Conservation (phyloP, 176 grass and related monocot species). For the Poa pratensis region DNA sequence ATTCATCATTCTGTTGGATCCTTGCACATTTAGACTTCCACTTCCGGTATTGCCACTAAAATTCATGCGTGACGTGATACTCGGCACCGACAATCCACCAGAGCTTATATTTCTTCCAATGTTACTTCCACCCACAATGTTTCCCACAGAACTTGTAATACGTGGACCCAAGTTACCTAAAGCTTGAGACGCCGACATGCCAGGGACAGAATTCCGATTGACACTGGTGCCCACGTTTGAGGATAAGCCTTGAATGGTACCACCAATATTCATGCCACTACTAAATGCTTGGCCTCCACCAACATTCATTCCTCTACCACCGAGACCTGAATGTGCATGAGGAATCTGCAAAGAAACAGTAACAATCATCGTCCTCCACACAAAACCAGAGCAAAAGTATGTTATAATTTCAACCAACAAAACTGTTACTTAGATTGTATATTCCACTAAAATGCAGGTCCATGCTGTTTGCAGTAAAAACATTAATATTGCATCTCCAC, state of each 20-base stretch:
- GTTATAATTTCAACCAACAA: constrained; percentile 25
- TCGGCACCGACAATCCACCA: constrained; percentile 70
- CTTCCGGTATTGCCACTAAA: constrained; percentile 62
- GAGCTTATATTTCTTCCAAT: constrained; percentile 94
- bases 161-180: constrained; percentile 80
- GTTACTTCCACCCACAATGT: constrained; percentile 77
- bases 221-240: constrained; percentile 65
- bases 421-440: constrained; percentile 25
- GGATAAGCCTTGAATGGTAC: constrained; percentile 81
- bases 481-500: constrained; percentile 15
- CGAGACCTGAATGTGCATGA: constrained; percentile 79
- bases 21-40: constrained; percentile 78
- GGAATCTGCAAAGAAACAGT: constrained; percentile 69
- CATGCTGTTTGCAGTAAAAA: constrained; percentile 15
- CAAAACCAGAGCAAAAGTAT: constrained; percentile 6
- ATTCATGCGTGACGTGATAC: constrained; percentile 77
- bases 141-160: constrained; percentile 71
- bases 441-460: constrained; percentile 4
- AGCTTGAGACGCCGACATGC: constrained; percentile 70
- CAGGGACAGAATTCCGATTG: constrained; percentile 78
- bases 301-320: constrained; percentile 81
- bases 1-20: constrained; percentile 82
- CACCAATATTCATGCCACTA: constrained; percentile 78
- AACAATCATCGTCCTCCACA: constrained; percentile 33
- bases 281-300: constrained; percentile 77